Evolutionary conservation across 1,139 yeast species (phyloP).

Genomic region (Yamadazyma dendronema): DNA sequence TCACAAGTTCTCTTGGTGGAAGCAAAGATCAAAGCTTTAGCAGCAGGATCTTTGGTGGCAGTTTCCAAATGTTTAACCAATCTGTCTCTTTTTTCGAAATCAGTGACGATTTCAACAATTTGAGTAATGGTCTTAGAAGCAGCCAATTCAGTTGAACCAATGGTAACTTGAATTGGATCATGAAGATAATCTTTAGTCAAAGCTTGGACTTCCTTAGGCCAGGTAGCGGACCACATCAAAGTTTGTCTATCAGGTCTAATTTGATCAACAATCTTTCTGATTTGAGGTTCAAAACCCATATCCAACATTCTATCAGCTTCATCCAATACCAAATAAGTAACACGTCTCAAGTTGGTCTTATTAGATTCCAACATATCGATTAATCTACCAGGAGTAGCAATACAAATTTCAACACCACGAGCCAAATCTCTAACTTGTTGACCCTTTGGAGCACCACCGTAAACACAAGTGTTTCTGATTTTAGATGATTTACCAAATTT

Average conservation of each 20-base stretch:
- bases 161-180: constrained; percentile 93
- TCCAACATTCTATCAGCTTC: constrained; percentile 97
- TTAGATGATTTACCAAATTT: constrained; percentile 90
- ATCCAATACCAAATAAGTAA: constrained; percentile 93
- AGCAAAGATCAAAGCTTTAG: constrained; percentile 84
- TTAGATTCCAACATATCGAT: constrained; percentile 96
- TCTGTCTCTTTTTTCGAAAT: constrained; percentile 91
- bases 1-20: constrained; percentile 98
- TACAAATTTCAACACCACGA: constrained; percentile 91
- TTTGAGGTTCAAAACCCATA: constrained; percentile 97
- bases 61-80: constrained; percentile 78
- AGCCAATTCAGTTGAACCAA: constrained; percentile 93
- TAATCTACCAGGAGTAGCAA: constrained; percentile 98
- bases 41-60: constrained; percentile 74
- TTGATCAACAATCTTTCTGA: constrained; percentile 91
- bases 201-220: constrained; percentile 97
- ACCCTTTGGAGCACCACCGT: constrained; percentile 99
- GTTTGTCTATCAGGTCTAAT: constrained; percentile 98
- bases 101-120: constrained; percentile 85
- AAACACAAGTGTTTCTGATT: constrained; percentile 95
- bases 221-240: constrained; percentile 99
- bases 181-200: constrained; percentile 87
- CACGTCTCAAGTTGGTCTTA: constrained; percentile 93
- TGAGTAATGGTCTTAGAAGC: constrained; percentile 97
- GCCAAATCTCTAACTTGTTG: constrained; percentile 93